phyloP scores from a whole-genome alignment of 2,329 filamentous ascomycete species.

The Pseudogymnoascus verrucosus region DNA sequence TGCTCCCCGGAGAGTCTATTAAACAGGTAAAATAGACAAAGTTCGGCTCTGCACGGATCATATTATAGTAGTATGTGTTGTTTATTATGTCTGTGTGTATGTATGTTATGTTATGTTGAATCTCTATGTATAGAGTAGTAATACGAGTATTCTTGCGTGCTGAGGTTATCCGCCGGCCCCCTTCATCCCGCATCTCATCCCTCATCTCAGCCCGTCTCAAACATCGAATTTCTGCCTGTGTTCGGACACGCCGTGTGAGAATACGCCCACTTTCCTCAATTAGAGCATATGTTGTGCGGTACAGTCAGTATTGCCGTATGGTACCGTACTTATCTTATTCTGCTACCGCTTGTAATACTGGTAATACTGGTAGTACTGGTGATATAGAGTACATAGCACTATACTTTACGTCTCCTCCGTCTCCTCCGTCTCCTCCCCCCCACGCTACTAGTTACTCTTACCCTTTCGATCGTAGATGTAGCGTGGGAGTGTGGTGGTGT shows the following conservation, averaged over 20 bases:
- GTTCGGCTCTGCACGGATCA: not conserved
- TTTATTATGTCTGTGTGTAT: not conserved
- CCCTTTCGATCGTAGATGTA: slow-evolving; percentile 2
- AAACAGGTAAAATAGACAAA: no score
- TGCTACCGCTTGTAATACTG: not conserved
- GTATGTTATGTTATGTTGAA: not conserved
- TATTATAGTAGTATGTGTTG: not conserved
- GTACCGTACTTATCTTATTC: not conserved
- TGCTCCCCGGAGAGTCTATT: not conserved
- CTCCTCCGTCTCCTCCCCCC: not conserved
- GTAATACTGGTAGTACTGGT: no score
- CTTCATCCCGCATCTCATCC: slow-evolving; percentile 4
- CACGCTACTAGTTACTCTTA: slow-evolving; percentile 1
- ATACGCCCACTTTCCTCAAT: not conserved
- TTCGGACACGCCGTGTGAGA: not conserved
- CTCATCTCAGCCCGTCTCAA: slow-evolving; percentile 3
- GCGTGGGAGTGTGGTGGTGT: not conserved
- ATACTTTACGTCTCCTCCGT: not conserved
- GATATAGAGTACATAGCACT: not conserved
- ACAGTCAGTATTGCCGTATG: not conserved
- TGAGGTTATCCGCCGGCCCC: not conserved
- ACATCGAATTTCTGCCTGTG: not conserved
- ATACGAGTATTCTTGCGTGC: slow-evolving; percentile 4
- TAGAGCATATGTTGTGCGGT: not conserved
- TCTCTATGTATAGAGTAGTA: not conserved